Conservation (phyloP, 2,329 filamentous ascomycete species). For the Geosmithia putterillii region DNA sequence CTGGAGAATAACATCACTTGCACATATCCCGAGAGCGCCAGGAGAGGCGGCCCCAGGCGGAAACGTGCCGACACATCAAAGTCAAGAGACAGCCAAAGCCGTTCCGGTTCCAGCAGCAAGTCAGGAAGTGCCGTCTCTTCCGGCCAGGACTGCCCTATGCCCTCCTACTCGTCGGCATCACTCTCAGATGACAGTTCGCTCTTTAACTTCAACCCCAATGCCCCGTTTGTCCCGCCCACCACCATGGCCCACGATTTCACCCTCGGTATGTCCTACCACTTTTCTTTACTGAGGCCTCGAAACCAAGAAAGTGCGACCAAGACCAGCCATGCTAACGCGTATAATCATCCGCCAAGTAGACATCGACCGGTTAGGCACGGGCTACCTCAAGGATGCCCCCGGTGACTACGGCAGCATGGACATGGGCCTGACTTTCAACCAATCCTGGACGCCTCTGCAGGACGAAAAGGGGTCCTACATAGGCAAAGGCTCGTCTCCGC, state of each 20-base stretch:
- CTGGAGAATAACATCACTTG: background rate
- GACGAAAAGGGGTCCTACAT: background rate
- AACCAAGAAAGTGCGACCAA: too few species aligned
- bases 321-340: background rate
- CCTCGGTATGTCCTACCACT: background rate
- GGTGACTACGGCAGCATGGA: background rate
- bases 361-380: background rate
- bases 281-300: too few species aligned
- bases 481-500: background rate
- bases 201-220: background rate
- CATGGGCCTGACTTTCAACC: background rate
- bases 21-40: background rate
- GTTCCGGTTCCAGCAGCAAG: background rate
- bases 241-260: background rate
- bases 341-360: background rate
- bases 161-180: background rate
- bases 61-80: background rate
- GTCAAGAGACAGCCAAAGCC: background rate
- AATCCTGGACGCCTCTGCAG: background rate
- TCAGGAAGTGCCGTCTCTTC: background rate
- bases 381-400: background rate
- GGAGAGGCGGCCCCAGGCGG: background rate
- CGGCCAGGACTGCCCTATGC: background rate
- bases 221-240: background rate
- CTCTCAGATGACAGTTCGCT: background rate